phyloP scores from a whole-genome alignment of 2,329 filamentous ascomycete species.

The Calonectria pteridis region DNA sequence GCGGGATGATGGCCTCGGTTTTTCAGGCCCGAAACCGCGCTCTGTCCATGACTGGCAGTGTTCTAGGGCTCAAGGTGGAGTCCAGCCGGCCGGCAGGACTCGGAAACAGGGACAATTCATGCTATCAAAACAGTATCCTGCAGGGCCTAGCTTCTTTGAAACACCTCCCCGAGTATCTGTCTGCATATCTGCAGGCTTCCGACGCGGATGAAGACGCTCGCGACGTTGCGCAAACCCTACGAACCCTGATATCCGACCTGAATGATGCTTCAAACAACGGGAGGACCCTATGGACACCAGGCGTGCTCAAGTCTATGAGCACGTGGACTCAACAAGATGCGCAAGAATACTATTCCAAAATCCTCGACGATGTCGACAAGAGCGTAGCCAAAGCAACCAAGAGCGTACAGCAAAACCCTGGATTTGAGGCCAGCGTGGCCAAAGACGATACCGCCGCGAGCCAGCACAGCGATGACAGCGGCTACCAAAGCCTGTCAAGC shows the following conservation, averaged over 20 bases:
- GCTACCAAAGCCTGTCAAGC: conserved; percentile 62
- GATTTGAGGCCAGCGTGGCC: conserved; percentile 54
- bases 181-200: conserved; percentile 53
- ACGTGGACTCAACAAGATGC: conserved; percentile 98
- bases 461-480: conserved; percentile 68
- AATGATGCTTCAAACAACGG: conserved; percentile 79
- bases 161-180: conserved; percentile 76
- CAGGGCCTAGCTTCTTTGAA: conserved; percentile 84
- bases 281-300: conserved; percentile 83
- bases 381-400: conserved; percentile 70
- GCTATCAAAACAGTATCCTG: conserved; percentile 97
- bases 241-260: conserved; percentile 76
- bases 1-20: conserved; percentile 67
- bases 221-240: conserved; percentile 64
- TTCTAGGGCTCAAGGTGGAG: conserved; percentile 54
- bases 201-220: conserved; percentile 44
- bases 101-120: conserved; percentile 94
- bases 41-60: conserved; percentile 63
- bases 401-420: conserved; percentile 44
- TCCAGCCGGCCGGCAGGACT: conserved; percentile 73
- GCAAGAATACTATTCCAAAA: conserved; percentile 94
- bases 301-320: conserved; percentile 88
- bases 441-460: conserved; percentile 60
- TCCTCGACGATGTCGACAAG: conserved; percentile 87
- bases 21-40: conserved; percentile 70